Evolutionary conservation across 2,329 filamentous ascomycete species (phyloP).

Genomic region (Exophiala sp.): DNA sequence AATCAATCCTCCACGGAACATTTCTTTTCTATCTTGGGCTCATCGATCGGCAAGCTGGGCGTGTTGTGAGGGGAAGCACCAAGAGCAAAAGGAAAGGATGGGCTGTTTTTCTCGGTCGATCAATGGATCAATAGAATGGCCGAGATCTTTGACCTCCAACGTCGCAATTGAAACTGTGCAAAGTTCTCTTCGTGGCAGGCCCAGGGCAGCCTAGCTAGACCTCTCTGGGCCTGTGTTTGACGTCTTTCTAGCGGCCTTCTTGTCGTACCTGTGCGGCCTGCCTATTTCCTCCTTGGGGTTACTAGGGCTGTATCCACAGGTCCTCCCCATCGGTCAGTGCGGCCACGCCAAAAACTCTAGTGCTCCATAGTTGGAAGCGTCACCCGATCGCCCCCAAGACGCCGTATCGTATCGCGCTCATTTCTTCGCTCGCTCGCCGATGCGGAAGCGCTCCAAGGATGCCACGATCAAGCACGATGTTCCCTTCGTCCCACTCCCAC

Average conservation of each 20-base stretch:
- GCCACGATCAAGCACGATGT: conserved; percentile 9
- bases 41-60: background rate
- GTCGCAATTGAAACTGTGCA: conserved; percentile 15
- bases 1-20: conserved; percentile 5
- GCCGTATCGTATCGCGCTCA: conserved; percentile 14
- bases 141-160: conserved; percentile 18
- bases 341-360: background rate
- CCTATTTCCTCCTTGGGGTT: background rate
- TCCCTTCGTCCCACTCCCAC: conserved; percentile 3
- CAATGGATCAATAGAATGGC: conserved; percentile 18
- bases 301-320: background rate
- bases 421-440: conserved; percentile 14
- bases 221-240: conserved; percentile 6
- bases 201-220: background rate
- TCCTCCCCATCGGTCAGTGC: background rate
- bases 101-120: background rate
- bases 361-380: background rate
- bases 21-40: background rate
- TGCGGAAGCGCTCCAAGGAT: conserved; percentile 2
- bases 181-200: background rate
- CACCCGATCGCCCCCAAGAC: conserved; percentile 6
- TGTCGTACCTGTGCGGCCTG: background rate
- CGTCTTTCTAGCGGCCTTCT: conserved; percentile 14
- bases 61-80: background rate
- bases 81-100: background rate